Conservation (phyloP, 2,329 filamentous ascomycete species). For the Periconia sp. region DNA sequence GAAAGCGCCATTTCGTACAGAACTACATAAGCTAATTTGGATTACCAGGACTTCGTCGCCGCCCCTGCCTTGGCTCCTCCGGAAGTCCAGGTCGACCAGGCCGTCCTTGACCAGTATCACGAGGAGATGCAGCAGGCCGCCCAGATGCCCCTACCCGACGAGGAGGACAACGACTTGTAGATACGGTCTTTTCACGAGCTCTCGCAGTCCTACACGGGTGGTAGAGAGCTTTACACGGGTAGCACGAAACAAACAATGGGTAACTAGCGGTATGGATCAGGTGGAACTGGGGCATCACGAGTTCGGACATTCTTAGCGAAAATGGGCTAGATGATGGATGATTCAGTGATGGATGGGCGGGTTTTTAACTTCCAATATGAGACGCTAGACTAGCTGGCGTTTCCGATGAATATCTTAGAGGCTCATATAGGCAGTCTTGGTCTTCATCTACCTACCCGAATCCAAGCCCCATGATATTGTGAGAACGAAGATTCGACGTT, state of each 20-base stretch:
- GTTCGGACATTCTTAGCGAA: constrained; percentile 36
- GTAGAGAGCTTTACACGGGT: constrained; percentile 30
- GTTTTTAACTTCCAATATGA: constrained; percentile 26
- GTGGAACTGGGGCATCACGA: constrained; percentile 21
- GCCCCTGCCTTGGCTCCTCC: constrained; percentile 93
- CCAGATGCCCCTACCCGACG: constrained; percentile 85
- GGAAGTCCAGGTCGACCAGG: constrained; percentile 86
- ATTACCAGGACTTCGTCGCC: constrained; percentile 86
- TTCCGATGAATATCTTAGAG: constrained; percentile 37
- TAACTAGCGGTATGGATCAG: constrained; percentile 29
- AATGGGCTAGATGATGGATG: constrained; percentile 23
- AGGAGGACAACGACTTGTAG: constrained; percentile 78
- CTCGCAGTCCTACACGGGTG: constrained; percentile 19
- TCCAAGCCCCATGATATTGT: background rate
- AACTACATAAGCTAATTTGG: constrained; percentile 24
- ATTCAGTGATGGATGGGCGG: constrained; percentile 20
- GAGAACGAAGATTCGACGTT: too few species aligned
- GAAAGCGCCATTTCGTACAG: constrained; percentile 40
- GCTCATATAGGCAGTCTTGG: constrained; percentile 6
- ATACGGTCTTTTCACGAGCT: constrained; percentile 35
- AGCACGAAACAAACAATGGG: constrained; percentile 33
- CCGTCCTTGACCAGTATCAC: constrained; percentile 80
- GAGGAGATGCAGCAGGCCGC: constrained; percentile 87
- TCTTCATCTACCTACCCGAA: background rate
- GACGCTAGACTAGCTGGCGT: constrained; percentile 42